Evolutionary conservation across 73 alveolate species (phyloP).

Genomic region (Stentor roeselii): DNA sequence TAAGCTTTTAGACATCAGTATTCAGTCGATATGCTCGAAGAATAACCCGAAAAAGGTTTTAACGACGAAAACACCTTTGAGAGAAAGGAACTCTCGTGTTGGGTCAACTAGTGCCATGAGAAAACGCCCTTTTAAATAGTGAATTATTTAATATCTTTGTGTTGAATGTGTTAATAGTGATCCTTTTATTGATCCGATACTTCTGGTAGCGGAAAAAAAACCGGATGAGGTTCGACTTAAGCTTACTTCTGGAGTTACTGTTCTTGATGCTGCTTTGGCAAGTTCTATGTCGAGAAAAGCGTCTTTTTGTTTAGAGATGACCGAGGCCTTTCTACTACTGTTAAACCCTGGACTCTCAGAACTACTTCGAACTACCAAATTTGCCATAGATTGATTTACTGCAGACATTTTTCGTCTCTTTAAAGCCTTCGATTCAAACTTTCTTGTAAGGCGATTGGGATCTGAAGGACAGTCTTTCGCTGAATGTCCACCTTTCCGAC

Average conservation of each 20-base stretch:
- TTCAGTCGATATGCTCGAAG: neutral
- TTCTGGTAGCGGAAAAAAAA: constrained; percentile 25
- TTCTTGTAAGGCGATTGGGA: no score
- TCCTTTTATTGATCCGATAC: neutral
- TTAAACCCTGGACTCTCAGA: constrained; percentile 30
- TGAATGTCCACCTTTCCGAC: no score
- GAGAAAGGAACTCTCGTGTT: neutral
- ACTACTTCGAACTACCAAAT: constrained; percentile 54
- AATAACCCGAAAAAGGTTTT: neutral
- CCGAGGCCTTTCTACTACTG: constrained; percentile 30
- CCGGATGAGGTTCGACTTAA: constrained; percentile 67
- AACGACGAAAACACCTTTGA: neutral
- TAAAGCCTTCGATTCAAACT: constrained; percentile 65
- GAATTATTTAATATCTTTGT: neutral
- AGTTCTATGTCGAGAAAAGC: constrained; percentile 78
- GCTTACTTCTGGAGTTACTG: constrained; percentile 93
- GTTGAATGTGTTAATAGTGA: neutral
- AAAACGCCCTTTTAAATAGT: neutral
- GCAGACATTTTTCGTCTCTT: constrained; percentile 51
- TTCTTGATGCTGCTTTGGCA: constrained; percentile 89
- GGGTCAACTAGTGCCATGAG: neutral
- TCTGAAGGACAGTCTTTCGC: no score
- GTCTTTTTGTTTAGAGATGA: constrained; percentile 51
- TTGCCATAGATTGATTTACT: constrained; percentile 66
- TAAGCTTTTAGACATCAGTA: neutral